These are phyloP conservation scores for Nakaseomyces glabratus DNA, from an alignment of 1,139 yeast genomes.

Conservation along the genomic window DNA sequence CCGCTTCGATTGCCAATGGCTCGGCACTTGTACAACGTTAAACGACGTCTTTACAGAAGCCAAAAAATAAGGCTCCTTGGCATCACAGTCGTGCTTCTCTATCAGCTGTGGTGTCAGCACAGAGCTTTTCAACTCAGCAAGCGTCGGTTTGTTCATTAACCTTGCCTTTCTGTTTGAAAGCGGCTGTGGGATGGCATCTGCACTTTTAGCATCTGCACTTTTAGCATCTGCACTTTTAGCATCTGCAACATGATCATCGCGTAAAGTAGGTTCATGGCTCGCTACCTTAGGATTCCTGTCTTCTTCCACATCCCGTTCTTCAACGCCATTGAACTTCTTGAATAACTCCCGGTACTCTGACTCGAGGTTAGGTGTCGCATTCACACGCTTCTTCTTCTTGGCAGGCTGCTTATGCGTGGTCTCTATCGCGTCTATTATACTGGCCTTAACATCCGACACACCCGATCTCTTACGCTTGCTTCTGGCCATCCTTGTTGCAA, in stretches of 20 bases:
- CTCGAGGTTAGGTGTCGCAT: conserved; percentile 7
- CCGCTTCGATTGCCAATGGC: conserved; percentile 74
- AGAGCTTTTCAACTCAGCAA: conserved; percentile 58
- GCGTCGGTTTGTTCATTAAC: conserved; percentile 48
- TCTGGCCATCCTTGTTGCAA: no score
- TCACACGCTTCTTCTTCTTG: no score
- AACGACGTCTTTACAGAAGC: conserved; percentile 56
- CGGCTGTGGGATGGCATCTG: neutral
- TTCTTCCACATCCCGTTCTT: conserved; percentile 1
- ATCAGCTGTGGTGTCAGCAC: conserved; percentile 60
- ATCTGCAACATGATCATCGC: conserved; percentile 4
- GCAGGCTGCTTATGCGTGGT: no score
- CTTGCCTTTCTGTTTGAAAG: conserved; percentile 39
- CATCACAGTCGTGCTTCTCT: conserved; percentile 83
- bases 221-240: conserved; percentile 1
- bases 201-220: neutral
- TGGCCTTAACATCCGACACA: no score
- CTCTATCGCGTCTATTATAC: no score
- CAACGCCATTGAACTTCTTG: conserved; percentile 8
- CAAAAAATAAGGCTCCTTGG: conserved; percentile 64
- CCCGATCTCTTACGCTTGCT: no score
- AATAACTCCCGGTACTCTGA: conserved; percentile 9
- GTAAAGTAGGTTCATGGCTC: neutral
- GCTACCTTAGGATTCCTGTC: neutral
- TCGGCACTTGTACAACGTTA: conserved; percentile 70